A percentile compares a stretch with the other conserved stretches of the same genome.
These are phyloP conservation scores for Saccharomycopsis javanensis DNA, from an alignment of 805 yeast species.

Conservation along the genomic window DNA sequence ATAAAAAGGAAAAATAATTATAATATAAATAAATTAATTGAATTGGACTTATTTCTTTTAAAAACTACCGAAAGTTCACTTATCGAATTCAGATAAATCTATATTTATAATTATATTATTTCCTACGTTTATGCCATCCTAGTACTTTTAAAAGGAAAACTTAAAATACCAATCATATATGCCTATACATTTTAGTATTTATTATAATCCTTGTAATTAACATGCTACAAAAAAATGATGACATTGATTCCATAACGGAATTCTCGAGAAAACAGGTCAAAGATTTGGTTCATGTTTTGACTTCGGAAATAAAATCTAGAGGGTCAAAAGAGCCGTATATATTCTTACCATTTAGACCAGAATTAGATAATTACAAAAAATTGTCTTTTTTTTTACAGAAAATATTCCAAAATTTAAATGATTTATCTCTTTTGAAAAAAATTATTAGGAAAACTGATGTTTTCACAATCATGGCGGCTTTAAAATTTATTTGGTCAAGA, in stretches of 20 bases:
- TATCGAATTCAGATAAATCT: too few relatives aligned
- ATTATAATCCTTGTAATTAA: background rate
- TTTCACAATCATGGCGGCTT: constrained; percentile 58
- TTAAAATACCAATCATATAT: too few relatives aligned
- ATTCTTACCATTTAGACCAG: constrained; percentile 69
- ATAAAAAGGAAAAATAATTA: too few relatives aligned
- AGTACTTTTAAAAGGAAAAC: too few relatives aligned
- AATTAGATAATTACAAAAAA: constrained; percentile 41
- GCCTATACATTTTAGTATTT: background rate
- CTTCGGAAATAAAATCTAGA: constrained; percentile 59
- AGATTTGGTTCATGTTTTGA: constrained; percentile 57
- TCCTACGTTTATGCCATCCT: too few relatives aligned
- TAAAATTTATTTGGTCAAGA: constrained; percentile 83
- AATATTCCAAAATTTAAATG: constrained; percentile 33
- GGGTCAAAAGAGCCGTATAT: constrained; percentile 68
- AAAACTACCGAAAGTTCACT: too few relatives aligned
- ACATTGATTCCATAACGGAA: constrained; percentile 22
- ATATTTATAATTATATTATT: too few relatives aligned
- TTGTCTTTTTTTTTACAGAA: constrained; percentile 46
- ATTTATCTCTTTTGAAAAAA: constrained; percentile 26
- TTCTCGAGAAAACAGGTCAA: constrained; percentile 59
- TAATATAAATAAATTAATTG: too few relatives aligned
- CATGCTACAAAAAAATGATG: background rate
- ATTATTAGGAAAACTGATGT: constrained; percentile 49
- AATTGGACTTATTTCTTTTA: too few relatives aligned